Base-by-base conservation (phyloP, 2,329 filamentous ascomycete species). In the Fusarium foetens region DNA sequence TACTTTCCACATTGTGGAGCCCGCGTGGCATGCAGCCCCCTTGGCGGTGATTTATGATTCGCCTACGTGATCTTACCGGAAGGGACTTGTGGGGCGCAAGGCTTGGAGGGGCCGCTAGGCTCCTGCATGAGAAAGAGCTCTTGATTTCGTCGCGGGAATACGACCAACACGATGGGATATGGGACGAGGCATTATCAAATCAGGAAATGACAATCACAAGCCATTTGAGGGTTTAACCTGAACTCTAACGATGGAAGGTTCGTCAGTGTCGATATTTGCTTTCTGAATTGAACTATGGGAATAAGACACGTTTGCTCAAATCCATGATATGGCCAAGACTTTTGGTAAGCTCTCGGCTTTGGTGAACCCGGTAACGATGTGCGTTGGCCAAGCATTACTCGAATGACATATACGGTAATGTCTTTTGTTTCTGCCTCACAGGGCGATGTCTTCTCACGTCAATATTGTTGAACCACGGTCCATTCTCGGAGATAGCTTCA, bases 281-380 rank as follows among this genome's bases (percentile, higher is more conserved):
- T n/a, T 33, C 25, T 43, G 33, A 35, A 33, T 41, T 27, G 25
- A 29, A 53, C 25, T 17, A 8, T 66, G 60, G 42, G n/a, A 63
- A 66, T 58, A 63, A 57, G 48, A 46, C 42, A 35, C 51, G 25
- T 23, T 33, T 52, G 43, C 48, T 58, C 43, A 33, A 68, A 52
- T 64, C 64, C 43, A 68, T 64, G 65, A 69, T 68, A 71, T 46
- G 53, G 65, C 70, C 69, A 72, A 73, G 70, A 49, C 57, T 43
- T 48, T 61, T 70, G 48, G 51, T 46, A 54, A 58, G 64, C 57
- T 70, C 65, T 70, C 52, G 70, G 62, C 27, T 42, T 57, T 45
- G 43, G 49, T 67, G 13, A 49, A 60, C 62, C 45, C 29, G 62
- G 70, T 23, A 70, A 45, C 45, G 70, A 71, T 73, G 21, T 31